Base-by-base conservation (phyloP, 306 rosid genomes). In the Hippophae tibetana region DNA sequence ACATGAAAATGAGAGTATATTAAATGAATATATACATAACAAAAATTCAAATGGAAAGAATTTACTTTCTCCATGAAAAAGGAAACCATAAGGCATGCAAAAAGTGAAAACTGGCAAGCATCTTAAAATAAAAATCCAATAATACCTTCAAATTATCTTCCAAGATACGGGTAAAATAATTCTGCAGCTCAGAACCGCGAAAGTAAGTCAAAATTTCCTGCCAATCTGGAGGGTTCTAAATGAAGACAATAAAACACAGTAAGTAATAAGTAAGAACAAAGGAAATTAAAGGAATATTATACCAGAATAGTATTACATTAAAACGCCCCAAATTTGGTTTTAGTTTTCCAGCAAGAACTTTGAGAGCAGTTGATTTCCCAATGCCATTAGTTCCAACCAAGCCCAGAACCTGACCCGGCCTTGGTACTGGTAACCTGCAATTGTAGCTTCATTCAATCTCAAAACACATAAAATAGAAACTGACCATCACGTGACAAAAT, bases 321-420 rank as follows among this genome's bases (percentile, higher is more conserved):
- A 88, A 92, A 59, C 99, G 93, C 11, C 99, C 99, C 72, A 92
- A 65, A 68, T 92, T 92, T 2, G 99, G 99, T 63, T 92, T 85
- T 82, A 92, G 69, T 63, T 88, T 82, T 43, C 99, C 99, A 14
- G 96, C 96, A 83, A 92, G 77, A 60, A 92, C 95, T 79, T 92
- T 88, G 23, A 92, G 96, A 38, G 99, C 99, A 52, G 99, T 92
- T 57, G 99, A 92, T 78, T 92, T 92, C 61, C 99, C 99, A 66
- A 88, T 92, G 49, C 99, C 99, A 60, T 92, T 92, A 2, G 95
- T 88, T 52, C 99, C 99, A 64, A 92, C 99, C 78, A 92, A 74
- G 14, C 99, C 99, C 60, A 92, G 95, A 69, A 92, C 99, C 63
- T 92, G 96, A 47, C 99, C 99, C 0, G 99, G 99, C 81, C 96